Evolutionary conservation across 768 basidiomycete genomes (phyloP).

Genomic region (Rubroboletus pulcherrimus): DNA sequence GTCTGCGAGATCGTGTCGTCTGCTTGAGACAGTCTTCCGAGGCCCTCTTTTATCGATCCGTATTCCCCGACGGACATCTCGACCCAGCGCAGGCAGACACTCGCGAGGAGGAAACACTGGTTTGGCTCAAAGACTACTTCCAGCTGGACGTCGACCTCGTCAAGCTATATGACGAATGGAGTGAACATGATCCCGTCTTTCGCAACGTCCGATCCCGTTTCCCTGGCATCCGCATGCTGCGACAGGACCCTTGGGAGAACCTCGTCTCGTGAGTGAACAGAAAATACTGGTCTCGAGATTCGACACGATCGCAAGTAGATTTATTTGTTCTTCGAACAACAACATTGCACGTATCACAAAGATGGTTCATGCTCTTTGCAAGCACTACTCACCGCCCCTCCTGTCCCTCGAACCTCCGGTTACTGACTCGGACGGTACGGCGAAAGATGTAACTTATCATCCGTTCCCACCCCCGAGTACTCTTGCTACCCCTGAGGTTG

Average conservation of each 20-base stretch:
- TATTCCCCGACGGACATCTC: slow-evolving; percentile 49
- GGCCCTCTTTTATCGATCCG: slow-evolving; percentile 65
- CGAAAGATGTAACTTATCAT: slow-evolving; percentile 49
- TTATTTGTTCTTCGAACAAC: slow-evolving; percentile 97
- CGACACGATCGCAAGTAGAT: slow-evolving; percentile 45
- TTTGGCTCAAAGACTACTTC: slow-evolving; percentile 85
- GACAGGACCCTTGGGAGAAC: slow-evolving; percentile 97
- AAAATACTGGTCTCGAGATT: background rate
- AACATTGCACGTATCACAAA: slow-evolving; percentile 92
- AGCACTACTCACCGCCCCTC: slow-evolving; percentile 67
- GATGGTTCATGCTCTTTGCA: slow-evolving; percentile 84
- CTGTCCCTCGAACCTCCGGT: slow-evolving; percentile 43
- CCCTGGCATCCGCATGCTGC: slow-evolving; percentile 77
- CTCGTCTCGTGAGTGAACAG: slow-evolving; percentile 73
- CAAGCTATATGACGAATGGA: slow-evolving; percentile 75
- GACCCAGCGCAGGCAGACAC: slow-evolving; percentile 30
- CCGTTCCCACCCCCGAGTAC: slow-evolving; percentile 80
- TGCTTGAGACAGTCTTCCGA: slow-evolving; percentile 72
- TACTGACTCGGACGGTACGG: slow-evolving; percentile 27
- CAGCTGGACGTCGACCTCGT: slow-evolving; percentile 75
- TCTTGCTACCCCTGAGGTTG: slow-evolving; percentile 56
- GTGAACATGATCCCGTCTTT: slow-evolving; percentile 70
- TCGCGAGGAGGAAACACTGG: slow-evolving; percentile 61
- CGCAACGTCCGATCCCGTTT: slow-evolving; percentile 58
- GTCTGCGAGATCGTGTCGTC: slow-evolving; percentile 77